Conservation (phyloP, 208 protist species). For the Acanthamoeba quina region DNA sequence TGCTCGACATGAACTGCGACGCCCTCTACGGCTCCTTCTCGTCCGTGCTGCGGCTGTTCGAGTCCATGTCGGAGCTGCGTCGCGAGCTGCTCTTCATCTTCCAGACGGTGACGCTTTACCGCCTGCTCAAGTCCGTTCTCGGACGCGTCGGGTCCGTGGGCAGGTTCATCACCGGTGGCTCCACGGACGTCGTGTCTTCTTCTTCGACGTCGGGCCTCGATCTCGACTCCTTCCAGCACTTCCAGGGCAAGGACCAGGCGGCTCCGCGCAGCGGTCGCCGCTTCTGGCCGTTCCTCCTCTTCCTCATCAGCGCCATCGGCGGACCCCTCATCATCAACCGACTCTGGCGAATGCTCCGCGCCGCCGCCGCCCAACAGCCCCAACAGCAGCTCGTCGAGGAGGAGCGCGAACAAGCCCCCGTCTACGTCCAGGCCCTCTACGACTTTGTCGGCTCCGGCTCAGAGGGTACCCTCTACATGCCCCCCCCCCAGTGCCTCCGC, state of each 20-base stretch:
- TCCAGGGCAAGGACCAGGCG: slow-evolving; percentile 16
- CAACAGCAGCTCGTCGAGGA: too few species aligned
- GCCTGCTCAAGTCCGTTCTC: slow-evolving; percentile 75
- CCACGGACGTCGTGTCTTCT: slow-evolving; percentile 3
- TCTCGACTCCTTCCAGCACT: slow-evolving; percentile 44
- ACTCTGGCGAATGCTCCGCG: too few species aligned
- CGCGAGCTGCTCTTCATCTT: slow-evolving; percentile 75
- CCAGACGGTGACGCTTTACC: slow-evolving; percentile 79
- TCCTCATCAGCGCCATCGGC: neutral
- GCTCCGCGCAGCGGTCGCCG: too few species aligned
- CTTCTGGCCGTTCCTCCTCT: slow-evolving; percentile 35
- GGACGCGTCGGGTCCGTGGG: neutral
- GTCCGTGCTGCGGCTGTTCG: slow-evolving; percentile 77
- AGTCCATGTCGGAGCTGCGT: slow-evolving; percentile 77
- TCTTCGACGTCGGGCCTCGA: slow-evolving; percentile 70
- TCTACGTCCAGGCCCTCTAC: too few species aligned
- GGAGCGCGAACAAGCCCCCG: too few species aligned
- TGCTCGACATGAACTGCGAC: slow-evolving; percentile 82
- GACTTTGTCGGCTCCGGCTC: too few species aligned
- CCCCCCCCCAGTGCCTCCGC: too few species aligned
- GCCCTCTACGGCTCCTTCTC: slow-evolving; percentile 80
- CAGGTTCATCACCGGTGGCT: neutral
- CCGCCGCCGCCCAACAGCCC: too few species aligned
- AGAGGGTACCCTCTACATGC: too few species aligned
- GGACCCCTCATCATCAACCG: too few species aligned